Conservation (phyloP, 768 basidiomycete genomes). For the Russula brevipes region DNA sequence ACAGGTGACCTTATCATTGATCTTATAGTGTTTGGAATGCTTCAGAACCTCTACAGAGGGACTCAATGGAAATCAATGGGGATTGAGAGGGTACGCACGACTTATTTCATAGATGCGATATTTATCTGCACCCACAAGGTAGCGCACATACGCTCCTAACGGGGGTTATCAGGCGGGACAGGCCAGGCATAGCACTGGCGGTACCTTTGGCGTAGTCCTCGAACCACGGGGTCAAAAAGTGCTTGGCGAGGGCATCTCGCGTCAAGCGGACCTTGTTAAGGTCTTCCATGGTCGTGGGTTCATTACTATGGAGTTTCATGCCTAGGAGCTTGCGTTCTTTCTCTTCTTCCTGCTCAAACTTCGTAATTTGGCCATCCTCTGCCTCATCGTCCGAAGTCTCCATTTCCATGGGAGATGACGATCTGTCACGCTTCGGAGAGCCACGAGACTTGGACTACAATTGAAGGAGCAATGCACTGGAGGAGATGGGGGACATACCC, state of each 20-base stretch:
- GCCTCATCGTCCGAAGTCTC: constrained; percentile 78
- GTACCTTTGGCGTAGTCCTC: constrained; percentile 74
- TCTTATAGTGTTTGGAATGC: constrained; percentile 61
- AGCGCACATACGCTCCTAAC: constrained; percentile 81
- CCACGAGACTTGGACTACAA: constrained; percentile 32
- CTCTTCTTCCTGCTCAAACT: constrained; percentile 70
- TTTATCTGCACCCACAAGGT: constrained; percentile 63
- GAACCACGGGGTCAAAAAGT: constrained; percentile 78
- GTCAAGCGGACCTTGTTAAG: constrained; percentile 59
- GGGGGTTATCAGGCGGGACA: neutral
- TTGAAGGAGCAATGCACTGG: constrained; percentile 15
- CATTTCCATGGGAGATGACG: constrained; percentile 81
- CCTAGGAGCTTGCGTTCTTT: constrained; percentile 48
- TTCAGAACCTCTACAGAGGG: constrained; percentile 43
- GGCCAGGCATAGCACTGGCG: constrained; percentile 23
- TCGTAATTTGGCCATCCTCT: constrained; percentile 70
- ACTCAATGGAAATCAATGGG: constrained; percentile 7
- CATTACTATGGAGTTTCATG: constrained; percentile 40
- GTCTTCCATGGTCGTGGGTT: constrained; percentile 50
- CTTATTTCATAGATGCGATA: constrained; percentile 82
- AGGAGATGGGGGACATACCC: constrained; percentile 43
- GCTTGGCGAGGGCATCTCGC: constrained; percentile 64
- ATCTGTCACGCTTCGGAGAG: constrained; percentile 65
- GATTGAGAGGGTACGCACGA: constrained; percentile 48
- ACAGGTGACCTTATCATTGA: constrained; percentile 61